Conservation (phyloP, 2,329 filamentous ascomycete genomes). For the Falciphora oryzae region DNA sequence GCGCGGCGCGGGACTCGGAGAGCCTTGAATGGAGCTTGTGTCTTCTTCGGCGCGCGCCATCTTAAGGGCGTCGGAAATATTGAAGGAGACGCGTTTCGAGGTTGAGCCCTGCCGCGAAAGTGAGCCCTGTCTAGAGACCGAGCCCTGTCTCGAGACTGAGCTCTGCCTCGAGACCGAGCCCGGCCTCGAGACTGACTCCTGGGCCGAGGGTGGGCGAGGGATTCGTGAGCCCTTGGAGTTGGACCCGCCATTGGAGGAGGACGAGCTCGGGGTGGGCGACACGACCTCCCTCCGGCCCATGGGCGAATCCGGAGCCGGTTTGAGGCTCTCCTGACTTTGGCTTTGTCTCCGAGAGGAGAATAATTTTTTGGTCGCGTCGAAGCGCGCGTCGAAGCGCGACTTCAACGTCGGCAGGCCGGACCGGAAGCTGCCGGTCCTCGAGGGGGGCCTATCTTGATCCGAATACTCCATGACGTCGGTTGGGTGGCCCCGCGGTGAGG, state of each 20-base stretch:
- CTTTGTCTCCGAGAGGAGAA: background rate
- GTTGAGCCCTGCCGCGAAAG: background rate
- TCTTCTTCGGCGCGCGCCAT: slow-evolving; percentile 25
- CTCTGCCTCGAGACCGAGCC: background rate
- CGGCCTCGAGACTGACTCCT: background rate
- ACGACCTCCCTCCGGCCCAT: background rate
- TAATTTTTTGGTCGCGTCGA: background rate
- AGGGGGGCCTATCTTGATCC: background rate
- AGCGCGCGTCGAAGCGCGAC: background rate
- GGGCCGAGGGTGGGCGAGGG: background rate
- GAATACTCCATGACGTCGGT: background rate
- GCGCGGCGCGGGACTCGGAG: slow-evolving; percentile 46
- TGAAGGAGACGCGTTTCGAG: slow-evolving; percentile 20
- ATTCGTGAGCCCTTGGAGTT: background rate
- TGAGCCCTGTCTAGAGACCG: background rate
- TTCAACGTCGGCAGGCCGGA: background rate
- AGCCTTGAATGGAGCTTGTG: slow-evolving; percentile 30
- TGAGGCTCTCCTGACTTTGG: background rate
- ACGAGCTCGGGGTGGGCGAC: background rate
- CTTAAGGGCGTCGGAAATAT: slow-evolving; percentile 36
- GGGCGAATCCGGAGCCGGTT: background rate
- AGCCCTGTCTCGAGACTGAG: background rate
- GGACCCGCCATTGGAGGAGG: background rate
- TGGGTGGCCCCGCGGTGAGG: background rate
- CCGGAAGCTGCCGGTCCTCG: too few species aligned